phyloP scores from a whole-genome alignment of 176 grass and related monocot genomes.

The Puccinellia tenuiflora region DNA sequence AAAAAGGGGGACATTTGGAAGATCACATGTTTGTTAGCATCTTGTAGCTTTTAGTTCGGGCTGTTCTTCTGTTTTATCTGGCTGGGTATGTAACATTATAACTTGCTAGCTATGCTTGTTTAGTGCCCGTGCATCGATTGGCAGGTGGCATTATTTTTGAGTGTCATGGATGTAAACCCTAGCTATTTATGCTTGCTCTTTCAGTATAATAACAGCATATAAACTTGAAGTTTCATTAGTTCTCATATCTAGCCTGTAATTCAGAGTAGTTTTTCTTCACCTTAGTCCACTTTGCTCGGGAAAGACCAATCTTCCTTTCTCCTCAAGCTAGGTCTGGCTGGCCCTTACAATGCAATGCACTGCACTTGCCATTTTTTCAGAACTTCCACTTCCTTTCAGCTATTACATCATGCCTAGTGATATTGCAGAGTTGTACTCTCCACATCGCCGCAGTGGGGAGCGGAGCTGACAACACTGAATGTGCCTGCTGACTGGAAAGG shows the following conservation, averaged over 20 bases:
- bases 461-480: conserved; percentile 59
- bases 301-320: not conserved
- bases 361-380: not conserved
- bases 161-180: not conserved
- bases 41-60: not conserved
- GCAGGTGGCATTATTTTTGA: not conserved
- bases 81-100: not conserved
- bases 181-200: not conserved
- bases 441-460: conserved; percentile 76
- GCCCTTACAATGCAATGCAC: not conserved
- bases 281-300: not conserved
- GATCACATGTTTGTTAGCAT: not conserved
- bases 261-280: not conserved
- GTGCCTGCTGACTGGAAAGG: conserved; percentile 98
- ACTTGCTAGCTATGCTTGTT: not conserved
- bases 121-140: not conserved
- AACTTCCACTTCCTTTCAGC: not conserved
- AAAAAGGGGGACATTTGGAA: not conserved
- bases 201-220: not conserved
- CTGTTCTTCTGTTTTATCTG: not conserved
- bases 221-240: not conserved
- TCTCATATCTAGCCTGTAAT: not conserved
- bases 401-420: not conserved
- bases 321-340: not conserved
- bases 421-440: conserved; percentile 67